Evolutionary conservation across 2,329 filamentous ascomycete genomes (phyloP).

Genomic region (Sarocladium brachiariae): DNA sequence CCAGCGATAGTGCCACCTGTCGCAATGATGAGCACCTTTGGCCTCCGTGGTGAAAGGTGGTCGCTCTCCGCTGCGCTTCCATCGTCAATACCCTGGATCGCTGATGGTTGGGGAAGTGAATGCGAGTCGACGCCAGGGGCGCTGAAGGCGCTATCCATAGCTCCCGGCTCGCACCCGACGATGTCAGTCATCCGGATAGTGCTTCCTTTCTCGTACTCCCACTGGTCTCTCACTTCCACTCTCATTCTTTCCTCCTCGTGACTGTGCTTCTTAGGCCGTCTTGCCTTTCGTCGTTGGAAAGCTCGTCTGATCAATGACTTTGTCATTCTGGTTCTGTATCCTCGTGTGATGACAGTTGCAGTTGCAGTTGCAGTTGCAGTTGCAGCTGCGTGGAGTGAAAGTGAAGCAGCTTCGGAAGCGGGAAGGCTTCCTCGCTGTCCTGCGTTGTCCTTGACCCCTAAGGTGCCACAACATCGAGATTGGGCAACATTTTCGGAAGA

Average conservation of each 20-base stretch:
- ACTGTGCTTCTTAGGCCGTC: background rate
- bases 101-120: background rate
- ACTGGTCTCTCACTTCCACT: background rate
- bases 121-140: background rate
- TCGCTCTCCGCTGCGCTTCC: background rate
- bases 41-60: slow-evolving; percentile 14
- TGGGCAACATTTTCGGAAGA: slow-evolving; percentile 5
- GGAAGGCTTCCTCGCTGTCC: background rate
- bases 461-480: slow-evolving; percentile 2
- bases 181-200: background rate
- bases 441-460: slow-evolving; percentile 5
- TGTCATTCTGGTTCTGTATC: background rate
- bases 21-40: slow-evolving; percentile 50
- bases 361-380: background rate
- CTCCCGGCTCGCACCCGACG: background rate
- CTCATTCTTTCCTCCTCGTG: background rate
- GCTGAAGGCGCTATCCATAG: background rate
- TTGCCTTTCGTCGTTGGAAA: background rate
- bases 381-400: background rate
- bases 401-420: background rate
- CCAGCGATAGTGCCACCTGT: slow-evolving; percentile 56
- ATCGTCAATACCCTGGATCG: background rate
- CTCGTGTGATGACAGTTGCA: too few relatives aligned
- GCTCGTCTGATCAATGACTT: background rate
- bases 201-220: slow-evolving; percentile 1